A percentile compares a stretch with the other conserved stretches of the same genome.
phyloP scores from a whole-genome alignment of 345 rosid species.

The Gossypium ekmanianum region DNA sequence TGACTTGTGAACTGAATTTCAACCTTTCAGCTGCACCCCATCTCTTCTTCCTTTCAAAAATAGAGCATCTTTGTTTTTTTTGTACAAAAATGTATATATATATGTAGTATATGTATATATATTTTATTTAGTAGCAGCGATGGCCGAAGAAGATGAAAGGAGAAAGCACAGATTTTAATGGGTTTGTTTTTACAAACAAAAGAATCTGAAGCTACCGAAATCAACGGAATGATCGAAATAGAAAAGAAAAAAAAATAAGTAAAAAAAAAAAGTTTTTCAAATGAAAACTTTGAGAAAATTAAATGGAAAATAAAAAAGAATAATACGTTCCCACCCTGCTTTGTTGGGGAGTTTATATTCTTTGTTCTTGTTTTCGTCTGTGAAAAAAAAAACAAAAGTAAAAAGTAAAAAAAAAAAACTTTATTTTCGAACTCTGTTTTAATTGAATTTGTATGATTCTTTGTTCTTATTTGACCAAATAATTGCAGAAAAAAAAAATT shows the following conservation, averaged over 20 bases:
- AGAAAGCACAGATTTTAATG: not conserved
- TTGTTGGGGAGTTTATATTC: not conserved
- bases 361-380: conserved; percentile 3
- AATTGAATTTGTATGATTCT: conserved; percentile 6
- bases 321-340: not conserved
- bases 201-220: conserved; percentile 11
- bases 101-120: not conserved
- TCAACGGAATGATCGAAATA: conserved; percentile 19
- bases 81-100: not conserved
- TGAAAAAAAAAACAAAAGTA: not conserved
- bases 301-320: not conserved
- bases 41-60: not conserved
- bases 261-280: not conserved
- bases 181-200: not conserved
- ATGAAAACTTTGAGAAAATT: not conserved
- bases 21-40: not conserved
- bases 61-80: not conserved
- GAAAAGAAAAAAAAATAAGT: not conserved
- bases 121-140: conserved; percentile 5
- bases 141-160: conserved; percentile 21
- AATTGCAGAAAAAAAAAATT: too few relatives aligned
- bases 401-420: not conserved
- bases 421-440: not conserved
- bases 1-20: not conserved
- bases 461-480: not conserved